Evolutionary conservation across 75 land plant species (phyloP), one percentile per base, ranked within the genome.

Genomic region (Picea glauca): DNA sequence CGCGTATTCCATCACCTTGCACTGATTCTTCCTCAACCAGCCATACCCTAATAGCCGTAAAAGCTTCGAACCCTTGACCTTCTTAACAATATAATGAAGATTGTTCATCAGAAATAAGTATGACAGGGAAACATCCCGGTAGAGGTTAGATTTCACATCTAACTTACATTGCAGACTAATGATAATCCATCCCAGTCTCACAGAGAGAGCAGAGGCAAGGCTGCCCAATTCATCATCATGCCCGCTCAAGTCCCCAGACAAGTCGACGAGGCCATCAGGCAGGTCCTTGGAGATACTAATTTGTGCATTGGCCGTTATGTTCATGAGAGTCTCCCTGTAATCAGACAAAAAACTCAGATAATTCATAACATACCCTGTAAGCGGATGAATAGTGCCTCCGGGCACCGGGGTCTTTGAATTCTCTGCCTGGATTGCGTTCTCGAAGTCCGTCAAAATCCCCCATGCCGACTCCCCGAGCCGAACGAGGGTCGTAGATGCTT

Each of bases 321-420:
- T 86, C 77, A 74, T 13, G 31, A 93, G 78, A 59, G 82, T 56
- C 43, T 73, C 83, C 26, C 61, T 56, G 82, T 91, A 90, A 58
- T 87, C 90, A 13, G 84, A 73, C 63, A 94, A 83, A 46, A 84
- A 63, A 57, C 86, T 31, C 20, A 95, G 74, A 83, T 89, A 88
- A 74, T 91, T 93, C 98, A 93, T 92, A 12, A 80, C 88, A 78
- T 85, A 76, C 2, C 86, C 58, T 13, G 95, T 93, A 11, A 95
- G 84, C 0, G 89, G 89, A 78, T 95, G 95, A 33, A 95, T 58
- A 0, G 84, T 93, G 46, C 93, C 91, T 3, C 93, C 93, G 3
- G 85, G 78, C 13, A 86, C 81, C 3, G 85, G 80, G 3, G 85
- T 73, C 58, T 85, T 88, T 5, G 93, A 84, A 46, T 87, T 81